phyloP scores from a whole-genome alignment of 2,329 filamentous ascomycete genomes.

The Aplosporella prunicola region DNA sequence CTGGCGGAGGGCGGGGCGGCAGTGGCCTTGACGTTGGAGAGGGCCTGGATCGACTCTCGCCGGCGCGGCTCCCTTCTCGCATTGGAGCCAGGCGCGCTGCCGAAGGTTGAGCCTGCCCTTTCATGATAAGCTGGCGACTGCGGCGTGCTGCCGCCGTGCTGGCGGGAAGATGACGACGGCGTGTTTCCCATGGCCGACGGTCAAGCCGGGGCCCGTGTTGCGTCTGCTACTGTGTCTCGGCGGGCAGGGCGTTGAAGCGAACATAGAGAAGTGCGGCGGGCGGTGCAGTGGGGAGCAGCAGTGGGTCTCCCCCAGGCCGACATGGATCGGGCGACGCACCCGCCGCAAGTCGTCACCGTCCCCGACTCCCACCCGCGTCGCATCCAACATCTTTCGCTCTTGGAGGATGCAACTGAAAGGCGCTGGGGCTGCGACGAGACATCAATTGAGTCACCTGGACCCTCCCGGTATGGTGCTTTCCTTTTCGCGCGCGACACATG shows the following conservation, averaged over 20 bases:
- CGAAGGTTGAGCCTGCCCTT: constrained; percentile 13
- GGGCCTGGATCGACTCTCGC: constrained; percentile 32
- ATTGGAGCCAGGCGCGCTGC: constrained; percentile 16
- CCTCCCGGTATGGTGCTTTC: constrained; percentile 5
- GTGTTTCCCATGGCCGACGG: constrained; percentile 26
- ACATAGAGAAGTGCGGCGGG: background rate
- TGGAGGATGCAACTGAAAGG: constrained; percentile 5
- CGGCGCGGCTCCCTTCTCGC: constrained; percentile 23
- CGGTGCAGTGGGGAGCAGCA: constrained; percentile 2
- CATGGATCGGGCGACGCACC: background rate
- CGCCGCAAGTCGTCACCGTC: background rate
- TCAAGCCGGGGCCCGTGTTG: constrained; percentile 1
- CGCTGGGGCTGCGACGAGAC: constrained; percentile 2
- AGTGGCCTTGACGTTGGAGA: constrained; percentile 26
- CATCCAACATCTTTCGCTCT: constrained; percentile 5
- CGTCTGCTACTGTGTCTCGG: constrained; percentile 5
- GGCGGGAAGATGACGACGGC: constrained; percentile 23
- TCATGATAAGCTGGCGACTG: constrained; percentile 14
- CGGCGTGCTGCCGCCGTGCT: constrained; percentile 13
- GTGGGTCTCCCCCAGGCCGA: constrained; percentile 5
- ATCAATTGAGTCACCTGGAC: constrained; percentile 9
- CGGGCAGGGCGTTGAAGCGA: constrained; percentile 4
- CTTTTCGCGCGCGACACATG: constrained; percentile 4
- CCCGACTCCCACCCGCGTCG: background rate
- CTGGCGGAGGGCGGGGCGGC: constrained; percentile 29